Evolutionary conservation across 1,284 basidiomycete species (phyloP).

Genomic region (Ceratobasidium sp.): DNA sequence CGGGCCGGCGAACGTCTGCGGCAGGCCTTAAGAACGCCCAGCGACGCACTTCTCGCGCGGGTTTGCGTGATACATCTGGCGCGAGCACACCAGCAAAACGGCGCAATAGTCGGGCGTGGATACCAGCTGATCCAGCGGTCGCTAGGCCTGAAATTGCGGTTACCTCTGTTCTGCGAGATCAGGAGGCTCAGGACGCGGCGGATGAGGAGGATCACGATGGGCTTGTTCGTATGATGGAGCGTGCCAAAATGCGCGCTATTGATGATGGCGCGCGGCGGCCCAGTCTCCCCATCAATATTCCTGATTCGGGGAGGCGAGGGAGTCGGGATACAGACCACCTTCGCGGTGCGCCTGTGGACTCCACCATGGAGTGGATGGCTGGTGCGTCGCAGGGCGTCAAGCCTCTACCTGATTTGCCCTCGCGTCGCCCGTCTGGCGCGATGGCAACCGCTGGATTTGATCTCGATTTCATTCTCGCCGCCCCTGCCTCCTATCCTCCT

Average conservation of each 20-base stretch:
- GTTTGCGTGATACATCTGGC: conserved; percentile 4
- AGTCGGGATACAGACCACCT: conserved; percentile 24
- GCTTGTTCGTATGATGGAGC: conserved; percentile 55
- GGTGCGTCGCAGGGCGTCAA: conserved; percentile 40
- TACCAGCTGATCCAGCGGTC: conserved; percentile 40
- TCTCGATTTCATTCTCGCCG: conserved; percentile 61
- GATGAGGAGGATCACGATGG: conserved; percentile 55
- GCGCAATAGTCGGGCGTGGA: conserved; percentile 41
- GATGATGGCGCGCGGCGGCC: conserved; percentile 64
- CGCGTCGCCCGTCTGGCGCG: conserved; percentile 47
- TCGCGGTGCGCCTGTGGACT: background rate
- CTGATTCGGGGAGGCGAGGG: conserved; percentile 14
- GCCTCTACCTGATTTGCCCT: conserved; percentile 58
- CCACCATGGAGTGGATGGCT: conserved; percentile 30
- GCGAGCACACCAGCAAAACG: conserved; percentile 7
- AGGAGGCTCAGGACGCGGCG: conserved; percentile 22
- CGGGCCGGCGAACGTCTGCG: conserved; percentile 30
- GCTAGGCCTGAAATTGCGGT: conserved; percentile 40
- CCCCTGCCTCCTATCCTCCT: conserved; percentile 49
- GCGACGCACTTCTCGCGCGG: conserved; percentile 3
- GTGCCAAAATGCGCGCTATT: conserved; percentile 65
- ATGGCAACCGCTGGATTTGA: conserved; percentile 61
- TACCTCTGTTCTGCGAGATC: conserved; percentile 32
- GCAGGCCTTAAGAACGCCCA: conserved; percentile 21
- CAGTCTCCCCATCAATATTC: conserved; percentile 60